Evolutionary conservation across 2,329 filamentous ascomycete genomes (phyloP).

Genomic region (Raffaelea albimanens): DNA sequence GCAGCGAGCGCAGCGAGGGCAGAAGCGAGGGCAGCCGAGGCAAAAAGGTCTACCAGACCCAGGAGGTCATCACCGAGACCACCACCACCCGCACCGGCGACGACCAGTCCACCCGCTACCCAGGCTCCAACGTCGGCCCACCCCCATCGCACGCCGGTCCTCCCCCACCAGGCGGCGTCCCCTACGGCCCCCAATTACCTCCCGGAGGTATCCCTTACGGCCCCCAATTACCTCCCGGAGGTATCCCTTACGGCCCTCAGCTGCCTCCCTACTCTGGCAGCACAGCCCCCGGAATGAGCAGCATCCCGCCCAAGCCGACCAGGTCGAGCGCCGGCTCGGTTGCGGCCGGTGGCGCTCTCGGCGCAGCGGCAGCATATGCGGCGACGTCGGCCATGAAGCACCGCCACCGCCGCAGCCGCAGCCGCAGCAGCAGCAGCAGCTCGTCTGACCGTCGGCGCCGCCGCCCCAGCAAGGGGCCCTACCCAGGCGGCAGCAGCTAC

Average conservation of each 20-base stretch:
- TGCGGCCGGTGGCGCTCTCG: neutral
- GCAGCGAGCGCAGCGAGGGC: neutral
- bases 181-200: neutral
- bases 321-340: conserved; percentile 11
- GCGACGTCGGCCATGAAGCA: neutral
- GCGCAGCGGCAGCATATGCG: neutral
- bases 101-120: too few species aligned
- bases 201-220: neutral
- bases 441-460: too few species aligned
- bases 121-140: neutral
- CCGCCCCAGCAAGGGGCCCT: too few species aligned
- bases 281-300: conserved; percentile 3
- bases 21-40: neutral
- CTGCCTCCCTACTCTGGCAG: neutral
- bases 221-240: neutral
- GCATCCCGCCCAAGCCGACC: conserved; percentile 13
- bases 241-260: neutral
- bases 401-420: neutral
- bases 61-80: neutral
- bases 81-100: neutral
- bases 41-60: neutral
- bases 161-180: neutral
- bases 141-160: neutral
- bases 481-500: neutral
- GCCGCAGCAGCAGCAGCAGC: too few species aligned